Percentiles rank a stretch among this genome's conserved stretches.
Conservation (phyloP, 1,284 basidiomycete species). For the Trichosporon ovoides region DNA sequence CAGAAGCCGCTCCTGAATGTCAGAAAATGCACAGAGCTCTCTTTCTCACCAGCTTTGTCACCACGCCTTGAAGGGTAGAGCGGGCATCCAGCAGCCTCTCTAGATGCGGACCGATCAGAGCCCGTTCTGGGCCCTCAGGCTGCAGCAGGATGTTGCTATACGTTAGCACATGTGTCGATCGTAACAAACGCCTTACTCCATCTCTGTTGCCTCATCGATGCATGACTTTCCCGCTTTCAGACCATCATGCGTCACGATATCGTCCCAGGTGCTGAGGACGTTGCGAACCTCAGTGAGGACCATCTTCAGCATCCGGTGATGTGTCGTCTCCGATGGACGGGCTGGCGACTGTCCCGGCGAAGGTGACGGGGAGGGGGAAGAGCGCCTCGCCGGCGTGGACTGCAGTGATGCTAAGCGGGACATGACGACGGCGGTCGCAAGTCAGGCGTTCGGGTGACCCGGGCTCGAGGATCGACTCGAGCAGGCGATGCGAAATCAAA, state of each 20-base stretch:
- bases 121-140: conserved; percentile 32
- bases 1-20: conserved; percentile 32
- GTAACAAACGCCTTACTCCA: conserved; percentile 29
- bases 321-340: conserved; percentile 31
- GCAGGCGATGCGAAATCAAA: neutral
- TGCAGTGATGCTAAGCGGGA: conserved; percentile 22
- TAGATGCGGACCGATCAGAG: conserved; percentile 28
- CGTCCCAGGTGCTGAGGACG: conserved; percentile 40
- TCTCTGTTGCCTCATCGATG: conserved; percentile 34
- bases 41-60: conserved; percentile 36
- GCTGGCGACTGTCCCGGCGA: conserved; percentile 24
- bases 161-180: neutral
- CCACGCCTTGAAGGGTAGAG: conserved; percentile 18
- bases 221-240: conserved; percentile 40
- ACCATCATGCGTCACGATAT: conserved; percentile 37
- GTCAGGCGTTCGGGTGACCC: neutral
- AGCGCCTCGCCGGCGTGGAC: conserved; percentile 50
- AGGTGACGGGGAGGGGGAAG: conserved; percentile 48
- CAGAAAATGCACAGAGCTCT: neutral
- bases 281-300: conserved; percentile 32
- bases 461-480: no score
- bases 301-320: conserved; percentile 43
- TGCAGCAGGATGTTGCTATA: conserved; percentile 34
- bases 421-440: conserved; percentile 1
- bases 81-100: conserved; percentile 21